A percentile compares a stretch with the other conserved stretches of the same genome.
These are phyloP conservation scores for Boechera stricta DNA, from an alignment of 345 rosid species.

Conservation along the genomic window DNA sequence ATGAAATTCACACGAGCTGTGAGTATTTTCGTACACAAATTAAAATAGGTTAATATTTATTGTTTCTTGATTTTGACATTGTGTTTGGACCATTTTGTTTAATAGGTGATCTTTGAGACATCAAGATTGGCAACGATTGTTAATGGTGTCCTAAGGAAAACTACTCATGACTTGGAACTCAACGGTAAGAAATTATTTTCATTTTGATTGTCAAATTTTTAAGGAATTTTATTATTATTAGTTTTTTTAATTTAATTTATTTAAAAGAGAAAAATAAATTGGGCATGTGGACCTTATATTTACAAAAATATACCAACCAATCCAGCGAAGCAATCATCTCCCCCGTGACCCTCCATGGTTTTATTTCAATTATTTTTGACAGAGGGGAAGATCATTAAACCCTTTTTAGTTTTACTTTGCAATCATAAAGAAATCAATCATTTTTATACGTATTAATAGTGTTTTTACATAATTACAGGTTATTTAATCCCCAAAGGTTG, in stretches of 20 bases:
- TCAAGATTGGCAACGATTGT: conserved; percentile 83
- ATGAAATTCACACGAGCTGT: conserved; percentile 93
- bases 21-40: conserved; percentile 39
- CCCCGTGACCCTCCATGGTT: conserved; percentile 54
- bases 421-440: not conserved
- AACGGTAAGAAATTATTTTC: conserved; percentile 58
- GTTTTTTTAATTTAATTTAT: not conserved
- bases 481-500: conserved; percentile 85
- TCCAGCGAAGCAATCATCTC: conserved; percentile 62
- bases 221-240: not conserved
- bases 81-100: conserved; percentile 21
- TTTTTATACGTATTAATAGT: not conserved
- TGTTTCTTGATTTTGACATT: conserved; percentile 27
- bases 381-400: conserved; percentile 29
- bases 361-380: conserved; percentile 49
- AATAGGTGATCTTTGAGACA: conserved; percentile 79
- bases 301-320: conserved; percentile 62
- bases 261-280: conserved; percentile 8
- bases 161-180: conserved; percentile 75
- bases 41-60: not conserved
- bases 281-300: conserved; percentile 66
- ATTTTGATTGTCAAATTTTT: not conserved
- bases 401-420: conserved; percentile 3
- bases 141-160: conserved; percentile 83
- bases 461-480: conserved; percentile 51